Evolutionary conservation across 768 basidiomycete species (phyloP).

Genomic region (Rhodotorula babjevae): DNA sequence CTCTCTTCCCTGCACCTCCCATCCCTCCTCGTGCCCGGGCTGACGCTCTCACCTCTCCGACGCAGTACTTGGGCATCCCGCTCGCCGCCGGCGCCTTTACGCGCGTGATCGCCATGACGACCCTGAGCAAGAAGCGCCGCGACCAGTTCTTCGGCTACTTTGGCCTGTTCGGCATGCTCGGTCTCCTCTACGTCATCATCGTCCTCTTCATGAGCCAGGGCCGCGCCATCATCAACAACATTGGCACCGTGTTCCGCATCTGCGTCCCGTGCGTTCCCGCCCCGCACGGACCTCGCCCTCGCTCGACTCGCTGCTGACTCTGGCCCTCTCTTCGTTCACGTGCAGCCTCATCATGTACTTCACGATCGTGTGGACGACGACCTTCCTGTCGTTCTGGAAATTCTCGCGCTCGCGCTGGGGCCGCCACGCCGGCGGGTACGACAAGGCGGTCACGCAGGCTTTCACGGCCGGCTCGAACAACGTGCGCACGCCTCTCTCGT

Average conservation of each 20-base stretch:
- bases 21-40: no score
- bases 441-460: slow-evolving; percentile 68
- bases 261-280: slow-evolving; percentile 56
- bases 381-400: slow-evolving; percentile 54
- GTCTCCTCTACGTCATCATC: slow-evolving; percentile 73
- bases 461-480: slow-evolving; percentile 79
- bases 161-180: slow-evolving; percentile 64
- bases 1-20: not conserved
- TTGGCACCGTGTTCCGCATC: slow-evolving; percentile 72
- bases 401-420: slow-evolving; percentile 51
- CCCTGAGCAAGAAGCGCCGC: slow-evolving; percentile 49
- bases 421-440: slow-evolving; percentile 53
- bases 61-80: slow-evolving; percentile 76
- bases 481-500: slow-evolving; percentile 41
- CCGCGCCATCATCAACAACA: slow-evolving; percentile 65
- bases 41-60: not conserved
- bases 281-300: no score
- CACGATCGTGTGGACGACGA: slow-evolving; percentile 64
- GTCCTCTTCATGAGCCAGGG: slow-evolving; percentile 65
- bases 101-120: slow-evolving; percentile 54
- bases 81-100: slow-evolving; percentile 68
- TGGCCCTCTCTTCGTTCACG: no score
- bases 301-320: no score
- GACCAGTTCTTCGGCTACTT: slow-evolving; percentile 63
- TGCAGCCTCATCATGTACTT: slow-evolving; percentile 55